Evolutionary conservation across 2,329 filamentous ascomycete genomes (phyloP), one percentile per base, ranked within the genome.

Genomic region (Cladosporium sp.): DNA sequence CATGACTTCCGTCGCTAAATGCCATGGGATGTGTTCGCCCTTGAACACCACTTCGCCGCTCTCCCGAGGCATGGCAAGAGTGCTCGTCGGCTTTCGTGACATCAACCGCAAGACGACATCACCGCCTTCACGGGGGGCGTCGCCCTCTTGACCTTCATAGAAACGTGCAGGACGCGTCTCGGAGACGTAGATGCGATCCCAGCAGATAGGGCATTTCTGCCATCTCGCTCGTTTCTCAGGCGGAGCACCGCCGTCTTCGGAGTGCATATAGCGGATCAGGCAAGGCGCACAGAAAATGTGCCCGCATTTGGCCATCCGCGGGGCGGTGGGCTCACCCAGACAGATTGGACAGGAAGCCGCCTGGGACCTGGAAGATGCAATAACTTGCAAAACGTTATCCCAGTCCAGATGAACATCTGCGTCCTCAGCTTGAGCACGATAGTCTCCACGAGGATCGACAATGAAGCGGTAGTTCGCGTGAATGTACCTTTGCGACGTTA

Each of bases 391-490:
- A 53, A 99, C 89, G 64, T 90, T 86, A 63, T 86, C 83, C 94
- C 94, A 99, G 66, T 96, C 90, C 55, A 99, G 76, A 67, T 94
- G 89, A 48, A 92, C 82, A 73, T 99, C 93, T 19, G 94, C 89
- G 72, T 97, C 91, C 45, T 83, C 81, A 22, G 90, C 88, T 70
- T 97, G 91, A 5, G 84, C 82, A 59, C 84, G 81, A 71, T 97
- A 99, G 67, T 87, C 84, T 58, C 85, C 87, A 57, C 84, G 81
- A 3, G 94, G 93, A 60, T 90, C 87, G 52, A 99, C 92, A 59
- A 99, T 88, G 72, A 99, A 99, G 57, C 94, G 88, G 71, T 99
- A 99, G 73, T 99, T 99, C 63, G 94, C 91, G 73, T 99, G 92
- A 15, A 99, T 87, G 65, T 90, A 91, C 78, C 87, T 88, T 59